Evolutionary conservation across 1,139 yeast genomes (phyloP), one percentile per base, ranked within the genome.

Genomic region (Saccharomycopsis hybrid): DNA sequence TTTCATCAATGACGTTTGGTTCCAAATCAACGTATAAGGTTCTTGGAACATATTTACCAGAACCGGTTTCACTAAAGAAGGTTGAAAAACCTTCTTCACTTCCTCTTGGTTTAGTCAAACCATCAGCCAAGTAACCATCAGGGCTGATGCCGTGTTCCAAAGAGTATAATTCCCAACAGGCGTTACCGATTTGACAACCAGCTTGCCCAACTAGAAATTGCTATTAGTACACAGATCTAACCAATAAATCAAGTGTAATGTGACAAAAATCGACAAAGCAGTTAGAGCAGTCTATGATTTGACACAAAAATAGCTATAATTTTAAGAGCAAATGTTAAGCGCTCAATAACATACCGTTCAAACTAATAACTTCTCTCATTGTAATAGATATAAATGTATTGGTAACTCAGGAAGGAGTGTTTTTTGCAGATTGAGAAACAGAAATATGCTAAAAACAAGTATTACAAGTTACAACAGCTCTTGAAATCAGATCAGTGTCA

Each of bases 121-220:
- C 92, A 56, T 82, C 90, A 66, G 82, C 78, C 58, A 85, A 72
- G 64, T 77, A 83, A 52, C 94, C 94, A 64, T 84, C 90, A 52
- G 90, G 87, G 62, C 85, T 82, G 61, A 92, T 92, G 53, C 97
- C 98, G 67, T 92, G 98, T 70, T 92, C 98, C 62, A 87, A 82
- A 58, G 97, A 88, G 73, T 92, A 92, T 60, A 86, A 77, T 68
- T 90, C 97, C 98, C 98, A 90, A 71, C 97, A 92, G 55, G 97
- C 88, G 72, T 92, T 92, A 73, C 98, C 98, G 64, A 92, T 92
- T 73, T 92, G 98, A 74, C 97, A 90, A 76, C 98, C 98, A 59
- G 98, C 98, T 62, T 71, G 74, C 58, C 74, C 74, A 53, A 71
- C 73, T 62, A 31, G 18, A 18, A 18, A 18, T 18, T 18, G 18